Evolutionary conservation across 2,329 filamentous ascomycete genomes (phyloP), one percentile per base, ranked within the genome.

Genomic region (Chaetomium strumarium): DNA sequence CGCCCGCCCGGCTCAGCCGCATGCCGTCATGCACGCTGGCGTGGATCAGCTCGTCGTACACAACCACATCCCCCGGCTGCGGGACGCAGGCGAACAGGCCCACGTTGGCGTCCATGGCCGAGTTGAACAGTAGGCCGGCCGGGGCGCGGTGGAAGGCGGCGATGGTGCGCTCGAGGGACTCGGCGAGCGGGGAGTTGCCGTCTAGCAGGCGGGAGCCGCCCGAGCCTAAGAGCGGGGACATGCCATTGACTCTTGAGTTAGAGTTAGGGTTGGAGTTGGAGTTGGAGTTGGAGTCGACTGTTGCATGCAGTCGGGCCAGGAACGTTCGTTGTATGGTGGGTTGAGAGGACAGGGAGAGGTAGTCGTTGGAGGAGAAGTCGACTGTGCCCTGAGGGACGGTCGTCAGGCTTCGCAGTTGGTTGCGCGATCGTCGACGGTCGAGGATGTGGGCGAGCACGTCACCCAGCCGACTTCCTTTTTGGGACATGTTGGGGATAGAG

Each of bases 1-100:
- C 66, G 0, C 61, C 67, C 0, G 81, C 83, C 1, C 84, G 75
- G 7, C 81, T 83, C 17, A 84, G 61, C 16, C 76, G 75, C 84
- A 91, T 88, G 0, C 88, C 88, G 64, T 91, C 87, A 54, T 90
- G 87, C 1, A 84, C 80, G 59, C 85, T 90, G 0, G 88, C 88
- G 60, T 92, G 88, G 13, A 92, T 82, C 31, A 86, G 72, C 64
- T 86, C 85, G 53, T 92, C 88, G 59, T 88, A 85, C 0, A 93
- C 65, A 19, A 93, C 74, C 1, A 77, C 61, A 64, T 88, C 84
- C 0, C 76, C 80, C 0, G 69, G 70, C 56, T 82, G 81, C 1
- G 83, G 81, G 1, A 83, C 70, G 50, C 76, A 80, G 2, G 75
- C 70, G n/a, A 86, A 77, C 1, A 86, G 70, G 0, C 81, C 83